Evolutionary conservation across 78 protist genomes (phyloP).

Genomic region (Protostelium mycophagum): DNA sequence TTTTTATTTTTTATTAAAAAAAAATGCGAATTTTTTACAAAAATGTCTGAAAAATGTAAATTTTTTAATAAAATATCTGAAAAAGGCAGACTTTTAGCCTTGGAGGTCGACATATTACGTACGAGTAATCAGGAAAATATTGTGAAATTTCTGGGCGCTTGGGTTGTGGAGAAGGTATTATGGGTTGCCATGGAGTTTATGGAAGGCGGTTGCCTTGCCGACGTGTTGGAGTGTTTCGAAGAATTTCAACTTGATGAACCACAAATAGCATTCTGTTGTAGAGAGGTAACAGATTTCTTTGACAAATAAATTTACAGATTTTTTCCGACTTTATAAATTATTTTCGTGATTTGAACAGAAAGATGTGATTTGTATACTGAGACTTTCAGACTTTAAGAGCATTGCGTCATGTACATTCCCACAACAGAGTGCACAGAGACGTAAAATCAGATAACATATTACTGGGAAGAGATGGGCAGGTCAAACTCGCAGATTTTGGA

Average conservation of each 20-base stretch:
- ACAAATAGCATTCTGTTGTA: slow-evolving; percentile 55
- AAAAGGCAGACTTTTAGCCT: background rate
- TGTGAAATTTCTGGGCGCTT: slow-evolving; percentile 63
- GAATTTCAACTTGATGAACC: slow-evolving; percentile 44
- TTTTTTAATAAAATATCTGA: background rate
- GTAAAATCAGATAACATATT: slow-evolving; percentile 74
- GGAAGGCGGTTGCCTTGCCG: slow-evolving; percentile 71
- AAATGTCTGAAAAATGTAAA: too few species aligned
- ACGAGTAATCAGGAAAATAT: slow-evolving; percentile 44
- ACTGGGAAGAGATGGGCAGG: slow-evolving; percentile 43
- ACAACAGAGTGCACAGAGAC: slow-evolving; percentile 71
- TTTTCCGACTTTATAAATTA: too few species aligned
- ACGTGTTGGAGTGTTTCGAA: slow-evolving; percentile 56
- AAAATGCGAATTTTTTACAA: too few species aligned
- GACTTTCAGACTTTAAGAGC: slow-evolving; percentile 33
- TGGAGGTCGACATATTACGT: background rate
- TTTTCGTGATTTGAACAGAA: too few species aligned
- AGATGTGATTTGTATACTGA: too few species aligned
- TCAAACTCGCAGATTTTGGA: slow-evolving; percentile 82
- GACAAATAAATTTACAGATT: background rate
- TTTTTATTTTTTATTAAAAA: too few species aligned
- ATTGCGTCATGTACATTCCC: slow-evolving; percentile 41
- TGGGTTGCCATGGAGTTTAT: slow-evolving; percentile 75
- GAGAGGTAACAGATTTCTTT: slow-evolving; percentile 12
- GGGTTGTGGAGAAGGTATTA: slow-evolving; percentile 42